Conservation (phyloP, 805 yeast genomes). For the Metschnikowia arizonensis region DNA sequence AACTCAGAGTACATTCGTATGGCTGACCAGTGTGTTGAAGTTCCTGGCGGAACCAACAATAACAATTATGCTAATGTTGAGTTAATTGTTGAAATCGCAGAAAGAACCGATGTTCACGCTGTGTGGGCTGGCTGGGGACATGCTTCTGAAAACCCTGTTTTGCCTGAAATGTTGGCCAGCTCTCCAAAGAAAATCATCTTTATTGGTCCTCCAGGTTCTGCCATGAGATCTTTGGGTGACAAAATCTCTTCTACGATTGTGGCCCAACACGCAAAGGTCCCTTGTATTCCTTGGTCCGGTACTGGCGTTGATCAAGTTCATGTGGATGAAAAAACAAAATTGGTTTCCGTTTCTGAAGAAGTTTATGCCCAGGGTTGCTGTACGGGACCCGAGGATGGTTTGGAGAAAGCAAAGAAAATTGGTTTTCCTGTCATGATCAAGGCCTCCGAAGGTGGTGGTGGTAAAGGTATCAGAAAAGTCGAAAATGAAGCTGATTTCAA, state of each 20-base stretch:
- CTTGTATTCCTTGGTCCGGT: slow-evolving; percentile 99
- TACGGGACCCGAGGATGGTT: slow-evolving; percentile 80
- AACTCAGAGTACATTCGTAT: slow-evolving; percentile 97
- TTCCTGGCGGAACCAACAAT: slow-evolving; percentile 98
- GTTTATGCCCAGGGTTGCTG: slow-evolving; percentile 89
- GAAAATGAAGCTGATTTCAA: slow-evolving; percentile 76
- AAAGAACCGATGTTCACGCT: slow-evolving; percentile 93
- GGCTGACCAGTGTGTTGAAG: slow-evolving; percentile 98
- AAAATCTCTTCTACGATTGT: slow-evolving; percentile 96
- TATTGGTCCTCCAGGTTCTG: slow-evolving; percentile 98
- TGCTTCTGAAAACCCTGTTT: slow-evolving; percentile 95
- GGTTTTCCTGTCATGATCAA: slow-evolving; percentile 99
- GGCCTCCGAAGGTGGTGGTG: slow-evolving; percentile 99
- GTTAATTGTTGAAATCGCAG: slow-evolving; percentile 93
- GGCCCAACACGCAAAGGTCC: slow-evolving; percentile 97
- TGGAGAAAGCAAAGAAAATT: slow-evolving; percentile 74
- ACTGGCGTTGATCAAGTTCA: slow-evolving; percentile 86
- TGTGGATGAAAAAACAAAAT: slow-evolving; percentile 61
- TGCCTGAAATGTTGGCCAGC: slow-evolving; percentile 93
- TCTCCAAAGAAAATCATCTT: slow-evolving; percentile 86
- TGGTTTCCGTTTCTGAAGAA: slow-evolving; percentile 85
- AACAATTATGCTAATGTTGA: slow-evolving; percentile 98
- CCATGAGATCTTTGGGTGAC: slow-evolving; percentile 99
- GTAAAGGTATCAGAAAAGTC: slow-evolving; percentile 98
- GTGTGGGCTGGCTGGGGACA: slow-evolving; percentile 99